Evolutionary conservation across 176 grass and related monocot genomes (phyloP).

Genomic region (Zoysia japonica): DNA sequence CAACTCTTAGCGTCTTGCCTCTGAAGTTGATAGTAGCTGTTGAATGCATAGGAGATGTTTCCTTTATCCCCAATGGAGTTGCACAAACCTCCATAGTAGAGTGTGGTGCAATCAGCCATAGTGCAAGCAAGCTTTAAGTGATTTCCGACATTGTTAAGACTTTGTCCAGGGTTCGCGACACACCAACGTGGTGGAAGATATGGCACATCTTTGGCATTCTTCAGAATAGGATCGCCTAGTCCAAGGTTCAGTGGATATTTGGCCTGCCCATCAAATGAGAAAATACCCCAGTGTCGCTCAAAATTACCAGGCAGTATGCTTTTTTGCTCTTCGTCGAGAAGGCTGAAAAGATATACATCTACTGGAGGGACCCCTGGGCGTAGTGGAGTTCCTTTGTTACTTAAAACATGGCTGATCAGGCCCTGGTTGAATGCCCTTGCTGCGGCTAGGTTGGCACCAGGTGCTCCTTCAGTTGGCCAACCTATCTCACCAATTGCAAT

Average conservation of each 20-base stretch:
- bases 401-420: slow-evolving; percentile 16
- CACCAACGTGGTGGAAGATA: slow-evolving; percentile 67
- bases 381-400: slow-evolving; percentile 55
- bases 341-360: slow-evolving; percentile 64
- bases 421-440: slow-evolving; percentile 23
- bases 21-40: slow-evolving; percentile 68
- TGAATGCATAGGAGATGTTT: slow-evolving; percentile 69
- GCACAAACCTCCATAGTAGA: slow-evolving; percentile 62
- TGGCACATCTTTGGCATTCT: slow-evolving; percentile 56
- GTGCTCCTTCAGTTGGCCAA: slow-evolving; percentile 69
- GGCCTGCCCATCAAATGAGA: slow-evolving; percentile 66
- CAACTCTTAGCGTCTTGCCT: slow-evolving; percentile 59
- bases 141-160: slow-evolving; percentile 45
- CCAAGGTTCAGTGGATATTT: slow-evolving; percentile 66
- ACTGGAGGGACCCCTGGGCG: slow-evolving; percentile 52
- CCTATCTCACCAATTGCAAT: slow-evolving; percentile 61
- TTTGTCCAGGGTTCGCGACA: slow-evolving; percentile 45
- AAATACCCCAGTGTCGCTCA: slow-evolving; percentile 63
- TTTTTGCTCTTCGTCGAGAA: slow-evolving; percentile 68
- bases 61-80: slow-evolving; percentile 64
- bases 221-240: slow-evolving; percentile 36
- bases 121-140: slow-evolving; percentile 61
- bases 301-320: slow-evolving; percentile 59
- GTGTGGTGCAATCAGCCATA: slow-evolving; percentile 59
- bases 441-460: neutral